phyloP scores from a whole-genome alignment of 176 grass and related monocot genomes.

The Phragmites australis region DNA sequence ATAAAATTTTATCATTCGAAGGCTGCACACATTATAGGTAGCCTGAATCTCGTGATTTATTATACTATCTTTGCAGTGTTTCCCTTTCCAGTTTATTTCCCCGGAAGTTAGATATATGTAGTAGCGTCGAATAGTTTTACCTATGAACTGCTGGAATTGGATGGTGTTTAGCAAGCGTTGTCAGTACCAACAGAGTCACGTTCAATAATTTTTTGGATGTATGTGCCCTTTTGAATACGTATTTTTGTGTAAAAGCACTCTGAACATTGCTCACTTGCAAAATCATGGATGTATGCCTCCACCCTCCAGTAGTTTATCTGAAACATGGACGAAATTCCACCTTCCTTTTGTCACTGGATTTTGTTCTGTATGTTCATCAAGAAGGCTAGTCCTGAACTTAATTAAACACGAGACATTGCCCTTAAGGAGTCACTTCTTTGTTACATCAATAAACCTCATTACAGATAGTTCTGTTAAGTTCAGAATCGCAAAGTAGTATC shows the following conservation, averaged over 20 bases:
- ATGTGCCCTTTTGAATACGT: background rate
- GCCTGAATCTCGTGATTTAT: slow-evolving; percentile 20
- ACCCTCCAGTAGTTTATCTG: too few relatives aligned
- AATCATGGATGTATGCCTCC: too few relatives aligned
- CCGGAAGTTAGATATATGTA: slow-evolving; percentile 11
- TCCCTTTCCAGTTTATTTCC: background rate
- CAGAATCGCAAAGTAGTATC: background rate
- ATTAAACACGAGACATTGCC: background rate
- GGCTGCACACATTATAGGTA: slow-evolving; percentile 28
- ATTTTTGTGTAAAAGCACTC: background rate
- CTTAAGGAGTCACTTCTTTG: background rate
- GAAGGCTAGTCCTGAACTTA: slow-evolving; percentile 13
- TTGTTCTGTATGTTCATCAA: slow-evolving; percentile 19
- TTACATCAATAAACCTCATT: background rate
- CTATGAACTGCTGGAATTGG: background rate
- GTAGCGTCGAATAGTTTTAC: background rate
- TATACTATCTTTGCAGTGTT: slow-evolving; percentile 2
- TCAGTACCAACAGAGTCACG: background rate
- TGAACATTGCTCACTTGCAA: slow-evolving; percentile 17
- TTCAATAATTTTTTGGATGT: background rate
- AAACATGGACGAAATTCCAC: background rate
- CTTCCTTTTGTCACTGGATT: background rate
- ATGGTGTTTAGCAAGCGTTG: background rate
- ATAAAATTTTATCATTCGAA: background rate
- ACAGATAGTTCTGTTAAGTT: slow-evolving; percentile 2